Conservation (phyloP, 2,329 filamentous ascomycete genomes). For the Ascocoryne sarcoides region DNA sequence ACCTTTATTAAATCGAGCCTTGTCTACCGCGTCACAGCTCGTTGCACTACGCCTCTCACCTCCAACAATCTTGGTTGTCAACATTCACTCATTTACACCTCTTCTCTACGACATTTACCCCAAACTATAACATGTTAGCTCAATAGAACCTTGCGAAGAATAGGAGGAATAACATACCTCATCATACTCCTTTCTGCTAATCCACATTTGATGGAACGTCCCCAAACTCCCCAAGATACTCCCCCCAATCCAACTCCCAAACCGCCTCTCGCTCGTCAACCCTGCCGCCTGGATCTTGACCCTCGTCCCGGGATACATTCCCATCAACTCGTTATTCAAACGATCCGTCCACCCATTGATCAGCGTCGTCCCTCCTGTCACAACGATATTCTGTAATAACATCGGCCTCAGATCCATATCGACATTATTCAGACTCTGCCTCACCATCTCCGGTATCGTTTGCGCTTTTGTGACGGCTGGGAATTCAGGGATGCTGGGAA, state of each 20-base stretch:
- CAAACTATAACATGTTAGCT: no score
- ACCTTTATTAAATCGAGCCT: no score
- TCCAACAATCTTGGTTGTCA: no score
- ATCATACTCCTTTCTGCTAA: constrained; percentile 93
- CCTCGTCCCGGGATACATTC: constrained; percentile 74
- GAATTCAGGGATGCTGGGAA: constrained; percentile 33
- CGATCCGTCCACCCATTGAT: constrained; percentile 89
- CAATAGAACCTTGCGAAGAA: no score
- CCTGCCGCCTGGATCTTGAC: constrained; percentile 85
- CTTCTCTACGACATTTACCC: constrained; percentile 85
- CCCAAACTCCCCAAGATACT: constrained; percentile 92
- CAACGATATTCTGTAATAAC: constrained; percentile 80
- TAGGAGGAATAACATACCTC: no score
- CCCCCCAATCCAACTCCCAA: constrained; percentile 91
- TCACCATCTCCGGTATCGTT: constrained; percentile 77
- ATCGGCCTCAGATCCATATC: constrained; percentile 83
- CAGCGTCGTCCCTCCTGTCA: constrained; percentile 81
- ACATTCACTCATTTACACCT: constrained; percentile 80
- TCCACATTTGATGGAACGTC: constrained; percentile 99
- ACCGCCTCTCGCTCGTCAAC: constrained; percentile 79
- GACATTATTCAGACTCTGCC: constrained; percentile 65
- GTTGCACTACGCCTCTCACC: no score
- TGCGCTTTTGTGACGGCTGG: constrained; percentile 51
- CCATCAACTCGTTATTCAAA: constrained; percentile 72
- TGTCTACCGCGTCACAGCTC: no score